These are phyloP conservation scores for Kondoa malvinella DNA, from an alignment of 768 basidiomycete species.

Conservation along the genomic window DNA sequence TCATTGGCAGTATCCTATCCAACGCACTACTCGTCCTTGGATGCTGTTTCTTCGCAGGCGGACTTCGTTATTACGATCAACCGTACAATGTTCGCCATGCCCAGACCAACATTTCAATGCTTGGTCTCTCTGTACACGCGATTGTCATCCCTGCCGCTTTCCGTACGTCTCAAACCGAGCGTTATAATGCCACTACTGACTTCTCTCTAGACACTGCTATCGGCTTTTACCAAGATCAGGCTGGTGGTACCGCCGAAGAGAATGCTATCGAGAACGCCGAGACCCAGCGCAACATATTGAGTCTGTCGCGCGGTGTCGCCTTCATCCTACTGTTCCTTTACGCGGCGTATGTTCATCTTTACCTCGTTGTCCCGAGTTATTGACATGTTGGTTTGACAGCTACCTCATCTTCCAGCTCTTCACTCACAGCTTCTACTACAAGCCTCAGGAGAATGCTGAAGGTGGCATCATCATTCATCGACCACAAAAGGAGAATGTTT, in stretches of 20 bases:
- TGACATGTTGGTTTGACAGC: conserved; percentile 16
- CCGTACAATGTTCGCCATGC: conserved; percentile 22
- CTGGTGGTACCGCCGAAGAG: conserved; percentile 10
- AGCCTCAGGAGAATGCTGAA: conserved; percentile 4
- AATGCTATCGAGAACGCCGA: conserved; percentile 11
- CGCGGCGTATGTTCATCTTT: conserved; percentile 37
- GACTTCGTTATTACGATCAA: conserved; percentile 25
- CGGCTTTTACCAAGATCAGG: background rate
- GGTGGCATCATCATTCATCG: conserved; percentile 11
- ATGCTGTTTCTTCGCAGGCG: conserved; percentile 37
- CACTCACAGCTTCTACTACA: conserved; percentile 19
- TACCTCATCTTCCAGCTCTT: conserved; percentile 57
- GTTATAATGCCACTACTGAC: conserved; percentile 17
- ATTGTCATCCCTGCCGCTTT: conserved; percentile 44
- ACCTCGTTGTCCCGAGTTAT: conserved; percentile 42
- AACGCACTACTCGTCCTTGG: conserved; percentile 64
- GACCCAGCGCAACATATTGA: conserved; percentile 22
- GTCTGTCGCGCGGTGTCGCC: conserved; percentile 33
- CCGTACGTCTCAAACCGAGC: conserved; percentile 42
- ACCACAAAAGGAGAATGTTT: conserved; percentile 6
- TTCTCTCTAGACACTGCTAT: background rate
- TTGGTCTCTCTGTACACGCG: conserved; percentile 22
- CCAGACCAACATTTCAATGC: conserved; percentile 26
- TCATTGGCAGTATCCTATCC: conserved; percentile 66
- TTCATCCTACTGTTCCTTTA: conserved; percentile 63